Conservation (phyloP, 805 yeast species). For the Brettanomyces bruxellensis region DNA sequence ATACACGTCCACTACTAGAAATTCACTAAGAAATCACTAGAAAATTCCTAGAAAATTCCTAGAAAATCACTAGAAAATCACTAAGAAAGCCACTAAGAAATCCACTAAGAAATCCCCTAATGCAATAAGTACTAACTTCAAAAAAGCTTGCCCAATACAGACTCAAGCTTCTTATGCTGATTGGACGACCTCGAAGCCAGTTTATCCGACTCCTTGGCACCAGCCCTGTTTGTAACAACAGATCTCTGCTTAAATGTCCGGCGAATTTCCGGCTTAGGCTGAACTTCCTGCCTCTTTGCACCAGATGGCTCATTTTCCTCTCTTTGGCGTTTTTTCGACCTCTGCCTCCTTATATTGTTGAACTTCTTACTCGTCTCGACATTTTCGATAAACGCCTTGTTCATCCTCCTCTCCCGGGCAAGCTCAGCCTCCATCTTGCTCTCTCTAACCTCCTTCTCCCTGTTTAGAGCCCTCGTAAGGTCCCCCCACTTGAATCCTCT, state of each 20-base stretch:
- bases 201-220: slow-evolving; percentile 42
- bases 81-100: too few relatives aligned
- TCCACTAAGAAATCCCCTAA: too few relatives aligned
- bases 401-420: slow-evolving; percentile 79
- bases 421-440: slow-evolving; percentile 82
- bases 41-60: too few relatives aligned
- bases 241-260: slow-evolving; percentile 65
- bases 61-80: too few relatives aligned
- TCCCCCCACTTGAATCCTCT: slow-evolving; percentile 94
- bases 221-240: slow-evolving; percentile 58
- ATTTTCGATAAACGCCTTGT: slow-evolving; percentile 72
- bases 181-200: slow-evolving; percentile 7
- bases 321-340: slow-evolving; percentile 23
- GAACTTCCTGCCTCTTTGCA: slow-evolving; percentile 8
- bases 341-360: slow-evolving; percentile 49
- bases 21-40: too few relatives aligned
- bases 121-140: slow-evolving; percentile 11
- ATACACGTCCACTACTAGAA: too few relatives aligned
- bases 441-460: slow-evolving; percentile 82
- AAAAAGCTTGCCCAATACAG: slow-evolving; percentile 47
- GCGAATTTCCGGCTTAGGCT: slow-evolving; percentile 25
- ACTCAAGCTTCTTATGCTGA: slow-evolving; percentile 25
- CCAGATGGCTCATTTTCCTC: slow-evolving; percentile 16
- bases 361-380: slow-evolving; percentile 83
- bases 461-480: slow-evolving; percentile 85